Evolutionary conservation across 768 basidiomycete genomes (phyloP), one percentile per base, ranked within the genome.

Genomic region (Daedalea quercina): DNA sequence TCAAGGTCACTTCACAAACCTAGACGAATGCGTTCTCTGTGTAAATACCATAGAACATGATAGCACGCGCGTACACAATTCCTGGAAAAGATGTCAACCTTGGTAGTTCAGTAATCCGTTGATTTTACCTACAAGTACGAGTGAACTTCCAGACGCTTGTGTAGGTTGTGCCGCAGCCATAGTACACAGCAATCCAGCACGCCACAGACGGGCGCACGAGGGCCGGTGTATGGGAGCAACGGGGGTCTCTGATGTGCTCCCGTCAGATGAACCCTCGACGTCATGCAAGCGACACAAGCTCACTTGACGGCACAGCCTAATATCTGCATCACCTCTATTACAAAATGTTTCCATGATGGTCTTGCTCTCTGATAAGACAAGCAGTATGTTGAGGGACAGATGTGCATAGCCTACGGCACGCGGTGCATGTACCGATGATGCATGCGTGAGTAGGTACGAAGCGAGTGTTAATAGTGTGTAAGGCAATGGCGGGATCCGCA

Each of bases 81-180:
- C 23, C 83, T 85, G 4, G 20, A 26, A 26, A n/a, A 6, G 3
- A 26, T 28, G 2, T n/a, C 9, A 25, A 17, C 9, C 17, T 35
- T 41, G 3, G 22, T n/a, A 11, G 13, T 12, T n/a, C n/a, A n/a
- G n/a, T n/a, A n/a, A n/a, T n/a, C n/a, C n/a, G 3, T 22, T 22
- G 22, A 19, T 17, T 7, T 46, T 2, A 65, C 81, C 43, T 58
- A 84, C 85, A 71, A 67, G 58, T 84, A 85, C 6, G 77, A 76
- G 25, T 73, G 68, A 0, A 78, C 75, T 53, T 85, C 81, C 3
- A 87, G 66, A 25, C 71, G 75, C 58, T 77, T 84, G 52, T 85
- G 81, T 26, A 87, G 67, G 60, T 85, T 86, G 57, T 88, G 85
- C 17, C 82, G 78, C 24, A 86, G 64, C 83, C 84, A 87, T 13